phyloP scores from a whole-genome alignment of 768 basidiomycete species.

The Phylloporus sp. region DNA sequence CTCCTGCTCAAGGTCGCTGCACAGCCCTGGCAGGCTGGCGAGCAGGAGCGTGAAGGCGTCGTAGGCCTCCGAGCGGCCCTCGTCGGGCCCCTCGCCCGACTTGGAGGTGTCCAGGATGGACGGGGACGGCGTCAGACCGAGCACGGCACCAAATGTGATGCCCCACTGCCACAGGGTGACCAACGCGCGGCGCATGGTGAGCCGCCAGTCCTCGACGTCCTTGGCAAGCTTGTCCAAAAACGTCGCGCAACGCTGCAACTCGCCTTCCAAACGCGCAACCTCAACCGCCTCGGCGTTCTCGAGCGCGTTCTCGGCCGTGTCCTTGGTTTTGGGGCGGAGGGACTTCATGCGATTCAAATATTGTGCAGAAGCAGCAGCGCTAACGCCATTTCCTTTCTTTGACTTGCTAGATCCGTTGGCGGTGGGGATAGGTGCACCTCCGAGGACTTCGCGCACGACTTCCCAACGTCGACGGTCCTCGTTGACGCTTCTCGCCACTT shows the following conservation, averaged over 20 bases:
- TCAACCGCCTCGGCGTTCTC: constrained; percentile 43
- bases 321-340: constrained; percentile 37
- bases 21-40: constrained; percentile 50
- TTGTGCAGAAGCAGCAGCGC: constrained; percentile 54
- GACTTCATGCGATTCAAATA: constrained; percentile 59
- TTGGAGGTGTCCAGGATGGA: constrained; percentile 12
- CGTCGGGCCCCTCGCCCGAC: constrained; percentile 16
- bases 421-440: constrained; percentile 32
- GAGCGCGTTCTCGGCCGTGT: constrained; percentile 21
- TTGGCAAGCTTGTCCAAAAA: constrained; percentile 63
- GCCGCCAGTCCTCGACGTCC: constrained; percentile 61
- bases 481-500: constrained; percentile 72
- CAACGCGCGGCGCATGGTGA: constrained; percentile 46
- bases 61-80: constrained; percentile 54
- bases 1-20: constrained; percentile 48
- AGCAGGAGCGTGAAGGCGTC: constrained; percentile 66
- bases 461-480: constrained; percentile 74
- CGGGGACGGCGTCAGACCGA: constrained; percentile 50
- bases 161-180: constrained; percentile 59
- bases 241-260: constrained; percentile 52
- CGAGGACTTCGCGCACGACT: constrained; percentile 73
- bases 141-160: constrained; percentile 59
- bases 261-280: constrained; percentile 52
- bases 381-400: constrained; percentile 40
- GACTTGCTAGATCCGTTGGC: constrained; percentile 39